Base-by-base conservation (phyloP, 1,284 basidiomycete genomes). In the Cryptococcus wingfieldii region DNA sequence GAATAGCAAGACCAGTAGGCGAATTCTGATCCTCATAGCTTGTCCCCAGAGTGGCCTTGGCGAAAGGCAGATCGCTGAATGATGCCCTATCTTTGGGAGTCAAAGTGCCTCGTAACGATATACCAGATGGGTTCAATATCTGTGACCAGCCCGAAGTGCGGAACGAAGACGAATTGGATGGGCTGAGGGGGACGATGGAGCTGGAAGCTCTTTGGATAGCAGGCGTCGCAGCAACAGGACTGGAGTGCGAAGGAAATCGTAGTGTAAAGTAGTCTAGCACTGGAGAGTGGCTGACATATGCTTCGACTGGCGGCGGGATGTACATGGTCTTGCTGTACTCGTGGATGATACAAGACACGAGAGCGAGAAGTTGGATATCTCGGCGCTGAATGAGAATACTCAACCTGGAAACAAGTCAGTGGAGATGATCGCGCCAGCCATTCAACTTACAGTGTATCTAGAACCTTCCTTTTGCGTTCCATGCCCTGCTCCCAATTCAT, bases 331-430 rank as follows among this genome's bases (percentile, higher is more conserved):
- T 56, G 18, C 62, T 56, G 46, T 72, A 60, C n/a, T 69, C 64
- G 3, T 90, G 78, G 4, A 92, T 76, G 18, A 90, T 71, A 47
- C 85, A 80, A 0, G 88, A 82, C 0, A 92, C 67, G 79, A 93
- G 86, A 0, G 87, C 88, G 4, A 94, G 80, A 79, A 90, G 86
- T 66, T 93, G 89, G 0, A 91, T 73, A 67, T 94, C 89, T 62
- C 83, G 87, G 31, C 79, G 79, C 25, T 79, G 79, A 6, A 83
- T 81, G 37, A 90, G 80, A 58, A 87, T 82, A 1, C 75, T 66
- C 61, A 90, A 86, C 56, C 88, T 91, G 56, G 43, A 54, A 53
- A 18, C 44, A 46, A n/a, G 27, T 46, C 27, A 46, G 25, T 12
- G 1, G 10, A 19, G 8, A 25, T 9, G 12, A 10, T 28, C 2